phyloP scores from a whole-genome alignment of 768 basidiomycete species.

The Calocera cornea region DNA sequence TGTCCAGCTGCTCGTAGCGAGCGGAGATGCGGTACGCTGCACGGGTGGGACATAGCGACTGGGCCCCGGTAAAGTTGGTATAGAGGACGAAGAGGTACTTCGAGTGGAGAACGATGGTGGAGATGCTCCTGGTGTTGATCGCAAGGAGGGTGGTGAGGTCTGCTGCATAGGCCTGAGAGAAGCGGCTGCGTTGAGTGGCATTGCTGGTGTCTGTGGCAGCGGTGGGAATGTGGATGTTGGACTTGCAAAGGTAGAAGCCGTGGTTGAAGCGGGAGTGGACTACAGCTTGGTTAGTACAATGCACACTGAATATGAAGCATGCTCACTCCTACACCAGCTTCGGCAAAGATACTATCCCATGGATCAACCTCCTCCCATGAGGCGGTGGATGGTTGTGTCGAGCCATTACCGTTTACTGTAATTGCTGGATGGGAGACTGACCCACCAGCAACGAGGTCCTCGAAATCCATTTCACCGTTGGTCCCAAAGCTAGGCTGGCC shows the following conservation, averaged over 20 bases:
- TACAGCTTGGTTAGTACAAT: not conserved
- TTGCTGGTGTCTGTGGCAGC: constrained; percentile 8
- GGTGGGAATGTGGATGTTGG: not conserved
- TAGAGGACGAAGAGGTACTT: not conserved
- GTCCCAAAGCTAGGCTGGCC: constrained; percentile 25
- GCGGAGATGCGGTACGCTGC: constrained; percentile 20
- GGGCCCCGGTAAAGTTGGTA: constrained; percentile 17
- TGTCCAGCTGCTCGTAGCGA: constrained; percentile 27
- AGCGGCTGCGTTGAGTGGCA: not conserved
- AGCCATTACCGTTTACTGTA: constrained; percentile 28
- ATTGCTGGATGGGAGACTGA: constrained; percentile 7
- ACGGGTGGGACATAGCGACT: constrained; percentile 12
- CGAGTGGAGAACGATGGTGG: not conserved
- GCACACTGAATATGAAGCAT: constrained; percentile 13
- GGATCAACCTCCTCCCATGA: constrained; percentile 22
- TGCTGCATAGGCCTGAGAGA: not conserved
- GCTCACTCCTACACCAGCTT: constrained; percentile 44
- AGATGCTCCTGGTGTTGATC: not conserved
- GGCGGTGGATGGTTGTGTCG: not conserved
- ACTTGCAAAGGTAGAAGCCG: not conserved
- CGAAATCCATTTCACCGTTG: constrained; percentile 60
- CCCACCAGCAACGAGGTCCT: constrained; percentile 51
- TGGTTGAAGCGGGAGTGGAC: not conserved
- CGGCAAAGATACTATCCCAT: constrained; percentile 86
- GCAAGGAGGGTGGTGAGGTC: not conserved